Conservation (phyloP, 495 filamentous ascomycete species). For the Penicillium turbatum region DNA sequence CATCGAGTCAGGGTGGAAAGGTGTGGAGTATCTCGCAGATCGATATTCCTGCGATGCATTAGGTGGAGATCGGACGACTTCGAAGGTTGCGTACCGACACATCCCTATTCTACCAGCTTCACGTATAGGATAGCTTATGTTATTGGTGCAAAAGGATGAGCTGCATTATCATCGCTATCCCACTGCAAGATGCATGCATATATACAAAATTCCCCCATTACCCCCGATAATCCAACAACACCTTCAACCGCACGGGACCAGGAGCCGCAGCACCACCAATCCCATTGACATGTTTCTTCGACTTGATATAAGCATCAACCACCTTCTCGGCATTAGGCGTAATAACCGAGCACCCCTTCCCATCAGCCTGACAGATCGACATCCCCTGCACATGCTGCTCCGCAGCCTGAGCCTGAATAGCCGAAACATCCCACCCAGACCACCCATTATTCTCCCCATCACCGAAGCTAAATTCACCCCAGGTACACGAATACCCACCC, state of each 20-base stretch:
- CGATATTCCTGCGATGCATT: conserved; percentile 31
- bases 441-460: conserved; percentile 33
- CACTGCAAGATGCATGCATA: too few species aligned
- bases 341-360: conserved; percentile 32
- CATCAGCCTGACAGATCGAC: conserved; percentile 33
- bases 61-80: not conserved
- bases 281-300: conserved; percentile 29
- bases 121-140: too few species aligned
- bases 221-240: conserved; percentile 30
- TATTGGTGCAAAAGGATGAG: too few species aligned
- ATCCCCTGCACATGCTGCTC: conserved; percentile 33
- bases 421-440: conserved; percentile 45
- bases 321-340: conserved; percentile 28
- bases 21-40: conserved; percentile 35
- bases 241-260: conserved; percentile 31
- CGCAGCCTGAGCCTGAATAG: conserved; percentile 41
- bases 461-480: conserved; percentile 45
- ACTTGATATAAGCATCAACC: conserved; percentile 31
- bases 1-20: conserved; percentile 29
- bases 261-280: conserved; percentile 31
- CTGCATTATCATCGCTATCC: too few species aligned
- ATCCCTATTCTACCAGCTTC: too few species aligned
- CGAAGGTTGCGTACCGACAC: too few species aligned
- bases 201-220: conserved; percentile 6
- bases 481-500: conserved; percentile 42